Evolutionary conservation across 805 yeast genomes (phyloP).

Genomic region (Candida bentonensis): DNA sequence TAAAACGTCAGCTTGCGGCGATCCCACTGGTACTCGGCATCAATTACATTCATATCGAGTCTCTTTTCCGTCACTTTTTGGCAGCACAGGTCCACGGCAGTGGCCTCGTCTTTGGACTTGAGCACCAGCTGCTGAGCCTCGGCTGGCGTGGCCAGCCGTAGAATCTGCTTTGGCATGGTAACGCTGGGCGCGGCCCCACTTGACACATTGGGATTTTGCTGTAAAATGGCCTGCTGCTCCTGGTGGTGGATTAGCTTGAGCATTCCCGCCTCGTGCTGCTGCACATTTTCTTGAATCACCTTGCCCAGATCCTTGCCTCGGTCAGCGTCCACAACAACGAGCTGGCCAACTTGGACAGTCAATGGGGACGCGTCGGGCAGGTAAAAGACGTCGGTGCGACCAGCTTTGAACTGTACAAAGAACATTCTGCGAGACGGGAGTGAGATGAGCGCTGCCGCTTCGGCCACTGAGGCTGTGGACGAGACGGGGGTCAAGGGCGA

Average conservation of each 20-base stretch:
- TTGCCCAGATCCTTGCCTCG: constrained; percentile 67
- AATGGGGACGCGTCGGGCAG: constrained; percentile 30
- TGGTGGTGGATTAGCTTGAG: constrained; percentile 52
- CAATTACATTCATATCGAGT: constrained; percentile 47
- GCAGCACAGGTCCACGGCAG: constrained; percentile 51
- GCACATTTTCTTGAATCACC: constrained; percentile 41
- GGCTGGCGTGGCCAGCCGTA: constrained; percentile 45
- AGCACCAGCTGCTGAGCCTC: constrained; percentile 45
- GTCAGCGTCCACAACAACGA: constrained; percentile 76
- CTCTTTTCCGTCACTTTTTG: constrained; percentile 35
- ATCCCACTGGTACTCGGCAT: constrained; percentile 80
- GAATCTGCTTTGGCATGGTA: constrained; percentile 54
- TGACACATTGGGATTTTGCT: constrained; percentile 23
- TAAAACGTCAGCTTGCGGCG: constrained; percentile 68
- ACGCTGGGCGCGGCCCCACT: constrained; percentile 28
- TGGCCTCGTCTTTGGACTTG: constrained; percentile 55
- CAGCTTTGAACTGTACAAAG: constrained; percentile 63
- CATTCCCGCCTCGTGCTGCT: constrained; percentile 52
- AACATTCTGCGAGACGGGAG: constrained; percentile 23
- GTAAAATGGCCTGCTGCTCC: constrained; percentile 56
- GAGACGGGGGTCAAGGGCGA: background rate
- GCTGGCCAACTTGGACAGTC: constrained; percentile 38
- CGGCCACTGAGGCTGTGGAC: background rate
- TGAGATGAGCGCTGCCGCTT: background rate
- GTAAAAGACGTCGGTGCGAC: constrained; percentile 65